Evolutionary conservation across 352 stramenopile genomes (phyloP).

Genomic region (Pythium apleroticum): DNA sequence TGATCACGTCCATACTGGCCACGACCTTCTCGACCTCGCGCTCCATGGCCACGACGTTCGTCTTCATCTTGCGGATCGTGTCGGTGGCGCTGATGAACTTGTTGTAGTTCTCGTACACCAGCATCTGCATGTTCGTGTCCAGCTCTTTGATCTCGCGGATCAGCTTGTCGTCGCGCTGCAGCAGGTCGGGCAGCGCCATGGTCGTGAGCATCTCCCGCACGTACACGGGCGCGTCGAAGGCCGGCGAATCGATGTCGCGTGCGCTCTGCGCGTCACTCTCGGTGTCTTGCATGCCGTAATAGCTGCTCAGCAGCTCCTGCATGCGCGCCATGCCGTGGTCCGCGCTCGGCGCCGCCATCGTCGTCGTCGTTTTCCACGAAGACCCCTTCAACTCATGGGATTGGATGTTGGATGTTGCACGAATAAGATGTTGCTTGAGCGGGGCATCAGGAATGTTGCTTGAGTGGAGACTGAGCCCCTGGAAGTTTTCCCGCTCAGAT

Average conservation of each 20-base stretch:
- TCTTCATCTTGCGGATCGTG: slow-evolving; percentile 97
- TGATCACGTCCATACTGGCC: slow-evolving; percentile 89
- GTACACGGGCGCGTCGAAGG: slow-evolving; percentile 71
- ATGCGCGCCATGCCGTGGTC: slow-evolving; percentile 80
- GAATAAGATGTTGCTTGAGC: neutral
- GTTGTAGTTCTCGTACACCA: slow-evolving; percentile 99
- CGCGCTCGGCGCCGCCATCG: slow-evolving; percentile 31
- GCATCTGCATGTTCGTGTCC: slow-evolving; percentile 99
- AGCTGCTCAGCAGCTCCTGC: slow-evolving; percentile 88
- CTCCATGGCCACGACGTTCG: slow-evolving; percentile 92
- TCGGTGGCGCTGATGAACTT: slow-evolving; percentile 99
- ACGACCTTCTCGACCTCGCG: slow-evolving; percentile 86
- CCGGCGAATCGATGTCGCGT: slow-evolving; percentile 75
- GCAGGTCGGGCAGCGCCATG: slow-evolving; percentile 68
- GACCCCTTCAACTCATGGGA: slow-evolving; percentile 21
- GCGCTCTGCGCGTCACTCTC: slow-evolving; percentile 64
- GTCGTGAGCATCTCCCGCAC: slow-evolving; percentile 70
- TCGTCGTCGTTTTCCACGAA: slow-evolving; percentile 2
- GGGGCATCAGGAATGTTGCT: neutral
- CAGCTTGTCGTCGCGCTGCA: slow-evolving; percentile 70
- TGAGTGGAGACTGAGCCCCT: neutral
- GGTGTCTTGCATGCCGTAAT: slow-evolving; percentile 82
- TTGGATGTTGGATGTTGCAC: neutral
- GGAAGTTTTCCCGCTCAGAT: neutral
- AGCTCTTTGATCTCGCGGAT: slow-evolving; percentile 93